Evolutionary conservation across 371 early-diverging fungal species (phyloP), one percentile per base, ranked within the genome.

Genomic region (Rhizopus arrhizus): DNA sequence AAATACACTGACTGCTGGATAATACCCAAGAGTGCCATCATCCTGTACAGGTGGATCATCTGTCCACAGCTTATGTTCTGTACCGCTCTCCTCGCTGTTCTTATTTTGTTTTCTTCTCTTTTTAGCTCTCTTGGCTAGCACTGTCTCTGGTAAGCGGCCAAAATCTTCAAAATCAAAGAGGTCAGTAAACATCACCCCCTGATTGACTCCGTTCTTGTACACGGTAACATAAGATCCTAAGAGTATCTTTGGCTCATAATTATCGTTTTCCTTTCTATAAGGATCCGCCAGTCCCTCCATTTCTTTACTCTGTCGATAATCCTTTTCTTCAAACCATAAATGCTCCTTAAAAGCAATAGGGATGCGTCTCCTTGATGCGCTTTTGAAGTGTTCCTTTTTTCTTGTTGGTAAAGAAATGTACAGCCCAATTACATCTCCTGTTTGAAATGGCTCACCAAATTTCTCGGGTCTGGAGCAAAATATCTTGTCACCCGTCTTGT

Each of bases 341-440:
- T 74, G 78, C 13, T 85, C 85, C 51, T 87, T 87, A 64, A 79
- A 86, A 11, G 75, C 74, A 58, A 88, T 87, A 3, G 87, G 81
- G 34, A 79, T 80, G 52, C 89, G 78, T 45, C 80, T 73, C 22
- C 89, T 72, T 9, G 73, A 59, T 11, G 81, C 77, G 40, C 80
- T 78, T 48, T 83, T 84, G 51, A 81, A 32, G 59, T 43, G 28
- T 48, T 71, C 51, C 63, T 70, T 42, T 59, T 71, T 47, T 68
- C 71, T 72, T 2, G 76, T 66, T 3, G 89, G 89, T 8, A 89
- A 57, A n/a, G 78, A 76, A 13, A 89, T 86, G 55, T 77, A 82
- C 2, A 87, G 58, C 3, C 89, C 89, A 61, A 89, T 88, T 3
- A 88, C 86, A 70, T 89, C 89, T 6, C 89, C 89, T 0, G 86